Conservation (phyloP, 2,329 filamentous ascomycete genomes). For the Teratosphaeria zuluensis region DNA sequence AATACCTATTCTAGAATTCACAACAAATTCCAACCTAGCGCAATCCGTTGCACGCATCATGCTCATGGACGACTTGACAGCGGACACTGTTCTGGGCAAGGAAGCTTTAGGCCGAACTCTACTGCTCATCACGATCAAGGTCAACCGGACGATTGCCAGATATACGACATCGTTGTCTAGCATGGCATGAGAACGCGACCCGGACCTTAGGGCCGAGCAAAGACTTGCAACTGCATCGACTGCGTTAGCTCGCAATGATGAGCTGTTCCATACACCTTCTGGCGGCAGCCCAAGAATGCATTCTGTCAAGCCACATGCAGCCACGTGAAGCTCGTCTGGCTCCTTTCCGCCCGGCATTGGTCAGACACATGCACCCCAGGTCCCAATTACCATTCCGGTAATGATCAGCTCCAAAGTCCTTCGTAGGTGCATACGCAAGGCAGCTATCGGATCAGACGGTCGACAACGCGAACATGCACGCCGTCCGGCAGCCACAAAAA, state of each 20-base stretch:
- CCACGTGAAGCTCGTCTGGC: not conserved
- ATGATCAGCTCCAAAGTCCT: not conserved
- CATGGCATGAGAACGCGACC: not conserved
- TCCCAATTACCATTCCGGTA: not conserved
- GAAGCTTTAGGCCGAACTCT: not conserved
- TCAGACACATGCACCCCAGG: not conserved
- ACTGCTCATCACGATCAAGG: too few relatives aligned
- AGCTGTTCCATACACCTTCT: not conserved
- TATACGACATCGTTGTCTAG: too few relatives aligned
- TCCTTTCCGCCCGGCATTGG: not conserved
- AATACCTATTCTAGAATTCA: not conserved
- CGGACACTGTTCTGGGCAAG: not conserved
- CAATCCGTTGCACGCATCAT: not conserved
- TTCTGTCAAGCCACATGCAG: not conserved
- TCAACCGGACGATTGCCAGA: not conserved
- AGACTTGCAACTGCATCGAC: not conserved
- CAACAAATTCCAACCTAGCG: too few relatives aligned
- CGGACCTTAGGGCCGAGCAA: not conserved
- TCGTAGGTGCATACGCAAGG: not conserved
- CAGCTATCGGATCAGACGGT: not conserved
- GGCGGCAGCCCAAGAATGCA: not conserved
- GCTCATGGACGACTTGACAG: too few relatives aligned
- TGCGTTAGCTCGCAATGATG: not conserved
- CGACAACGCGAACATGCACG: not conserved
- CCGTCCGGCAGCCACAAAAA: too few relatives aligned